Evolutionary conservation across 2,329 filamentous ascomycete genomes (phyloP).

Genomic region (Lachnellula hyalina): DNA sequence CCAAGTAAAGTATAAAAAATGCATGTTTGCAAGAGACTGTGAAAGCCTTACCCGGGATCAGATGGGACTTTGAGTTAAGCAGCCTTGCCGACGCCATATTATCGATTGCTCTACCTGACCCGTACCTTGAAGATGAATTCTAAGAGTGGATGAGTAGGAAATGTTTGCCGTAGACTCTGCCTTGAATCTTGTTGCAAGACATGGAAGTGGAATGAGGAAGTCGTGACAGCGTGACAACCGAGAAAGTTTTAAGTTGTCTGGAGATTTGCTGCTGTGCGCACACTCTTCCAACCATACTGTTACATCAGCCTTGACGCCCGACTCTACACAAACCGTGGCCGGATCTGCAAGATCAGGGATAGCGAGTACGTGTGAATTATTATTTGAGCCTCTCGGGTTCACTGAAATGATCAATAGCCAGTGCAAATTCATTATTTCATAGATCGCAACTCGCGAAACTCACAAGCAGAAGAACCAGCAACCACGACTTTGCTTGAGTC

Average conservation of each 20-base stretch:
- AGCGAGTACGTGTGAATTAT: neutral
- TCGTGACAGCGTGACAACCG: neutral
- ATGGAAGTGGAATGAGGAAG: neutral
- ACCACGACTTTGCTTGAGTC: neutral
- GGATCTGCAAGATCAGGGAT: neutral
- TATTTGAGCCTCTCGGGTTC: too few relatives aligned
- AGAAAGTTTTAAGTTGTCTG: constrained; percentile 1
- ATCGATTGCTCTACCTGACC: neutral
- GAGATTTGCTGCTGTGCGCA: neutral
- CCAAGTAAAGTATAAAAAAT: neutral
- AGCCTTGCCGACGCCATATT: constrained; percentile 27
- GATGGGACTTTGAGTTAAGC: constrained; percentile 37
- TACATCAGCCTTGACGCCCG: constrained; percentile 2
- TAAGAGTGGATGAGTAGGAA: neutral
- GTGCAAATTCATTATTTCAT: neutral
- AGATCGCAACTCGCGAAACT: neutral
- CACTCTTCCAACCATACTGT: neutral
- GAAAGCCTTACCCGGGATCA: constrained; percentile 31
- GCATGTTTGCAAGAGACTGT: constrained; percentile 1
- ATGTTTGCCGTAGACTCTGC: neutral
- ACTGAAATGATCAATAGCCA: neutral
- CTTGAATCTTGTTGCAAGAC: neutral
- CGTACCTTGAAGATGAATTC: neutral
- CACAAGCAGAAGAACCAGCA: neutral
- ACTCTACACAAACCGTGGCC: neutral